A percentile compares a stretch with the other conserved stretches of the same genome.
These are phyloP conservation scores for Pleurotus eryngii DNA, from an alignment of 768 basidiomycete species.

Conservation along the genomic window DNA sequence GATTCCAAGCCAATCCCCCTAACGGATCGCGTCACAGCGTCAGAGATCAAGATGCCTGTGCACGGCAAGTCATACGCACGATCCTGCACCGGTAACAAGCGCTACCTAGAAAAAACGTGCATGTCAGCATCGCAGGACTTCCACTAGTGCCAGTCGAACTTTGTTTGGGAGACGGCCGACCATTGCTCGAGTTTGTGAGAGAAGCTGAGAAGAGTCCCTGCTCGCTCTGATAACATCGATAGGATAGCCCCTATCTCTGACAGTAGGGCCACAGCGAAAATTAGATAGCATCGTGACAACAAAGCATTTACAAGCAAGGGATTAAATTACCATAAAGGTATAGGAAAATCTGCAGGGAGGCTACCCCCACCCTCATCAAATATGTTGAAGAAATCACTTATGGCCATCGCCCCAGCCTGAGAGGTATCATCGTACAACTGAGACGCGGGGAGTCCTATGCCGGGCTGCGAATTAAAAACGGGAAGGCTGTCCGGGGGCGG, in stretches of 20 bases:
- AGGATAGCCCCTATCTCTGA: constrained; percentile 2
- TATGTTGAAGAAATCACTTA: constrained; percentile 43
- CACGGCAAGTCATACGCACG: constrained; percentile 47
- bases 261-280: not conserved
- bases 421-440: not conserved
- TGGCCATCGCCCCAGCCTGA: constrained; percentile 30
- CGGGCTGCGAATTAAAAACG: not conserved
- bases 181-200: constrained; percentile 35
- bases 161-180: constrained; percentile 66
- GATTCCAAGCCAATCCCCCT: constrained; percentile 98
- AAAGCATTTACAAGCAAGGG: constrained; percentile 1
- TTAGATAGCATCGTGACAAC: not conserved
- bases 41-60: constrained; percentile 7
- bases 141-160: constrained; percentile 28
- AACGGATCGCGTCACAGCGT: constrained; percentile 18
- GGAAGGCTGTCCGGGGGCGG: constrained; percentile 6
- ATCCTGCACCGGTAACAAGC: constrained; percentile 85
- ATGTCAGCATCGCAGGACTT: too few species aligned
- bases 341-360: constrained; percentile 33
- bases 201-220: constrained; percentile 6
- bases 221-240: constrained; percentile 12
- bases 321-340: constrained; percentile 1
- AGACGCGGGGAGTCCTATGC: not conserved
- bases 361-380: constrained; percentile 35
- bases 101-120: constrained; percentile 45